Conservation (phyloP, 2,329 filamentous ascomycete genomes). For the Lecanicillium sp. region DNA sequence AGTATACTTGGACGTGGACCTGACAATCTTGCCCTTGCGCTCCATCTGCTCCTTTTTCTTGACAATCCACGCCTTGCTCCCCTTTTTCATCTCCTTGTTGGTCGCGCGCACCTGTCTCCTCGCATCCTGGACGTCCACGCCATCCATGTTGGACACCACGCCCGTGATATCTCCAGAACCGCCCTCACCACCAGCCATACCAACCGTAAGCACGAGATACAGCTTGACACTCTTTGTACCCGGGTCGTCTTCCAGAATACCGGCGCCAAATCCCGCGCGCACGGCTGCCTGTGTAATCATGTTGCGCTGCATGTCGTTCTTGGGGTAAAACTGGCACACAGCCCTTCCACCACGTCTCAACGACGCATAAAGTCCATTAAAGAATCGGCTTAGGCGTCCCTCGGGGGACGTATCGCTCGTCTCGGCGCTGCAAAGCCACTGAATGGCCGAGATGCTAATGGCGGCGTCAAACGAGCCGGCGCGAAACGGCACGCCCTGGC, state of each 20-base stretch:
- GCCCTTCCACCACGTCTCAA: conserved; percentile 78
- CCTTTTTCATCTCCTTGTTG: conserved; percentile 61
- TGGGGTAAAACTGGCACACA: conserved; percentile 96
- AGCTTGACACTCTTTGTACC: conserved; percentile 95
- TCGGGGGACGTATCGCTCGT: conserved; percentile 74
- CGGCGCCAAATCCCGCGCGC: conserved; percentile 89
- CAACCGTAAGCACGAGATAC: conserved; percentile 92
- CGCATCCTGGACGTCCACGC: conserved; percentile 71
- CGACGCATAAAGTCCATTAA: conserved; percentile 82
- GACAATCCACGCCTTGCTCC: conserved; percentile 74
- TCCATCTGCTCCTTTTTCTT: conserved; percentile 92
- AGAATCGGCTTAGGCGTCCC: conserved; percentile 75
- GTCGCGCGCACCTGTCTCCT: conserved; percentile 40
- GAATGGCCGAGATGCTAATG: conserved; percentile 90
- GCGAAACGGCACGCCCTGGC: conserved; percentile 89
- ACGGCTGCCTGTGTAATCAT: conserved; percentile 92
- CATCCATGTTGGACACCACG: conserved; percentile 82
- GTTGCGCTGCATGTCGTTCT: conserved; percentile 81
- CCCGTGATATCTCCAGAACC: conserved; percentile 76
- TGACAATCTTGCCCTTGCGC: conserved; percentile 88
- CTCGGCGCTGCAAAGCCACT: conserved; percentile 97
- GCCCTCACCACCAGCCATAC: conserved; percentile 43
- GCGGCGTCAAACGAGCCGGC: conserved; percentile 90
- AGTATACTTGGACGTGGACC: conserved; percentile 86
- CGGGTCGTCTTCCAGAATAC: conserved; percentile 88